These are phyloP conservation scores for Neopestalotiopsis rosae DNA, from an alignment of 2,329 filamentous ascomycete genomes.

Conservation along the genomic window DNA sequence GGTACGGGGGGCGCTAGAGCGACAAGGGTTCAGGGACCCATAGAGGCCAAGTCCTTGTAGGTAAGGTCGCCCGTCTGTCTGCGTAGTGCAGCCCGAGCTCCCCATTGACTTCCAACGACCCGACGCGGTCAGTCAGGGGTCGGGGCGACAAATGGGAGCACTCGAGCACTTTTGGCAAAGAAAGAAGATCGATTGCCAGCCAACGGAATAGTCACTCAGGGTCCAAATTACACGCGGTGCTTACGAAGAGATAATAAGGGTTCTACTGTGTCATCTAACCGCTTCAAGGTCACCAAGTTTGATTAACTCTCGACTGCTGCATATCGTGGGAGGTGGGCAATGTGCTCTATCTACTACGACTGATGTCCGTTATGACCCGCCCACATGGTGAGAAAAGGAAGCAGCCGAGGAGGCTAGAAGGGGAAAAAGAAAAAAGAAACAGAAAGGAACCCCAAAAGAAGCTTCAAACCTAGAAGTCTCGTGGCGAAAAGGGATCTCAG, in stretches of 20 bases:
- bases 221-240: not conserved
- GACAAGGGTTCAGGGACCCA: slow-evolving; percentile 4
- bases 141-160: not conserved
- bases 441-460: not conserved
- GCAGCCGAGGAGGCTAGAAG: not conserved
- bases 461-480: not conserved
- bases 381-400: not conserved
- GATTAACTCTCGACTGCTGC: not conserved
- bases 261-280: not conserved
- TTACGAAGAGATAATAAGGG: not conserved
- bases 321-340: not conserved
- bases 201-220: not conserved
- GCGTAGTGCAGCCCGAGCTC: not conserved
- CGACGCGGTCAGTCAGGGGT: not conserved
- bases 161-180: not conserved
- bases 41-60: not conserved
- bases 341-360: not conserved
- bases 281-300: not conserved
- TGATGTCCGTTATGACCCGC: not conserved
- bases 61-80: not conserved
- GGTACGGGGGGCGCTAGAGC: slow-evolving; percentile 5
- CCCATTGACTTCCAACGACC: slow-evolving; percentile 7
- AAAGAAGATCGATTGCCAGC: not conserved
- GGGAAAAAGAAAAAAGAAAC: not conserved
- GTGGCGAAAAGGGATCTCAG: not conserved